Conservation (phyloP, 768 basidiomycete genomes). For the Pleurotus eryngii region DNA sequence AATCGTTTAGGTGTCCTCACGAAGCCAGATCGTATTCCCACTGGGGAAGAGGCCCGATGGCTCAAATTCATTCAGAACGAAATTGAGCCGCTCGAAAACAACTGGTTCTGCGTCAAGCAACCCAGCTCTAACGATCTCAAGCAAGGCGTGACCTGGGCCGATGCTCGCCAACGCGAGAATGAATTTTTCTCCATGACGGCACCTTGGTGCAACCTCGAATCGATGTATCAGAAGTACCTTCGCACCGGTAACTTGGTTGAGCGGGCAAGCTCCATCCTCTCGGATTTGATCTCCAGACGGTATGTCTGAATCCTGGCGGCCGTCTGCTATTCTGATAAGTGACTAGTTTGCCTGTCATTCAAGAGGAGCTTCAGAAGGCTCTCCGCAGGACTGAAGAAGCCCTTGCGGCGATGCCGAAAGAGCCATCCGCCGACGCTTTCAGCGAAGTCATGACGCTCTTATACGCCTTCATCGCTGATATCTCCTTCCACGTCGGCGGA, state of each 20-base stretch:
- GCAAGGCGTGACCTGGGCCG: slow-evolving; percentile 51
- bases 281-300: slow-evolving; percentile 62
- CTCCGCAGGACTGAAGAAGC: slow-evolving; percentile 35
- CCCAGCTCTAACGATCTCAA: slow-evolving; percentile 49
- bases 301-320: slow-evolving; percentile 20
- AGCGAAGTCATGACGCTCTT: slow-evolving; percentile 53
- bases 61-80: slow-evolving; percentile 54
- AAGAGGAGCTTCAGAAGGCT: slow-evolving; percentile 49
- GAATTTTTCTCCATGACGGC: slow-evolving; percentile 49
- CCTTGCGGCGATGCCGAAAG: slow-evolving; percentile 37
- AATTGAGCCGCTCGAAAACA: slow-evolving; percentile 44
- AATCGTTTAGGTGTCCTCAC: slow-evolving; percentile 62
- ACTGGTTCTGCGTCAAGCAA: slow-evolving; percentile 61
- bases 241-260: slow-evolving; percentile 56
- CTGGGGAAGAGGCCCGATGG: slow-evolving; percentile 56
- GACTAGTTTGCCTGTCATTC: slow-evolving; percentile 46
- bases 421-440: slow-evolving; percentile 53
- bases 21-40: slow-evolving; percentile 66
- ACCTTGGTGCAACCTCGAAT: slow-evolving; percentile 56
- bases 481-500: slow-evolving; percentile 48
- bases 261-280: slow-evolving; percentile 56
- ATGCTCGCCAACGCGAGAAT: slow-evolving; percentile 55
- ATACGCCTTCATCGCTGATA: slow-evolving; percentile 40
- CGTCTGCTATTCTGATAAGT: too few species aligned
- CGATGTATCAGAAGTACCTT: slow-evolving; percentile 46